Conservation (phyloP, 148 eudicot genomes). For the Rhododendron vialii region DNA sequence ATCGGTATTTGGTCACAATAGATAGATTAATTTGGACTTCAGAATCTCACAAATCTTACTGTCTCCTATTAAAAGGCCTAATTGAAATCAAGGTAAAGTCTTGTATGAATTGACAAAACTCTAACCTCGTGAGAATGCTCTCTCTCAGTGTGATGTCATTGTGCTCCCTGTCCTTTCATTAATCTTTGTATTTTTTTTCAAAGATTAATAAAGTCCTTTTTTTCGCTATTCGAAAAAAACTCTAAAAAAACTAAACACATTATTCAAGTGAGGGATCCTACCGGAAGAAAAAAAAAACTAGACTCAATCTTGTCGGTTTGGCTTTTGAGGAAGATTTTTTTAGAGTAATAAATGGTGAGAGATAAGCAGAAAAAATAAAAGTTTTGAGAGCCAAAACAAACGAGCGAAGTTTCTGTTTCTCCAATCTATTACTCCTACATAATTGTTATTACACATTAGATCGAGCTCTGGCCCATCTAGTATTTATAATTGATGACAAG, state of each 20-base stretch:
- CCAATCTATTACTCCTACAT: background rate
- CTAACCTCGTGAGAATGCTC: background rate
- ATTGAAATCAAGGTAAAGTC: background rate
- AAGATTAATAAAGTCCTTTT: too few species aligned
- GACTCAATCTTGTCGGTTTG: too few species aligned
- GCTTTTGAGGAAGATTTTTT: too few species aligned
- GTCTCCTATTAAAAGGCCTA: background rate
- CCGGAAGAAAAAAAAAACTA: too few species aligned
- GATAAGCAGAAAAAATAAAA: too few species aligned
- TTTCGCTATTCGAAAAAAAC: too few species aligned
- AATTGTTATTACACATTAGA: background rate
- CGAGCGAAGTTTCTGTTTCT: background rate
- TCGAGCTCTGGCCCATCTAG: background rate
- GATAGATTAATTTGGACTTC: background rate
- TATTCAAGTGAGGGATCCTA: too few species aligned
- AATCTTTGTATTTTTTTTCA: too few species aligned
- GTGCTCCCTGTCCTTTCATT: background rate
- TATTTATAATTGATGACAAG: slow-evolving; percentile 16
- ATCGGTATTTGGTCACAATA: background rate
- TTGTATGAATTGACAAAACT: background rate
- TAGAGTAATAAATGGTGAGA: too few species aligned
- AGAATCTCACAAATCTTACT: background rate
- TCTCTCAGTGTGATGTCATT: too few species aligned
- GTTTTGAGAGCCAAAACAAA: too few species aligned
- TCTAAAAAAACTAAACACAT: too few species aligned